These are phyloP conservation scores for Brachypodium distachyon DNA, from an alignment of 202 grass and related monocot genomes.

Conservation along the genomic window DNA sequence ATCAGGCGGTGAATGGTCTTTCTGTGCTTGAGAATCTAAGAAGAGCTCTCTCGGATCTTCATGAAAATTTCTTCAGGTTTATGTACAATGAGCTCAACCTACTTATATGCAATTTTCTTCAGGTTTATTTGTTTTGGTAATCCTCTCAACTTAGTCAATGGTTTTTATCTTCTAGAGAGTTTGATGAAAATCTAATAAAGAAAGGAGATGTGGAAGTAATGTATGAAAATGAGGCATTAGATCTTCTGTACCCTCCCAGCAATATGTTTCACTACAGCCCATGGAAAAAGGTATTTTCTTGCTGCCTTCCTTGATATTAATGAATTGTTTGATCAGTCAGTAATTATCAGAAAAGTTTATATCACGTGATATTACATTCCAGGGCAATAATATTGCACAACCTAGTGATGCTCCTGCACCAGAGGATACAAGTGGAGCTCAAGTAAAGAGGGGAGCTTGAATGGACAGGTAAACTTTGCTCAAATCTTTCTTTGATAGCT, in stretches of 20 bases:
- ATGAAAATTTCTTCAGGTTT: slow-evolving; percentile 5
- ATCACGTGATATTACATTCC: not conserved
- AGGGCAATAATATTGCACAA: not conserved
- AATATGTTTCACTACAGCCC: not conserved
- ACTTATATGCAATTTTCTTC: not conserved
- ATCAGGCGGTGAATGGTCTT: slow-evolving; percentile 35
- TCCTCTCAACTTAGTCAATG: not conserved
- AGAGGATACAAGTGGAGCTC: not conserved
- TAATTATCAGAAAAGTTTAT: not conserved
- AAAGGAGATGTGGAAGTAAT: not conserved
- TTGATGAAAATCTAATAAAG: not conserved
- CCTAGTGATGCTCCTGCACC: not conserved
- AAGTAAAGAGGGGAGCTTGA: not conserved
- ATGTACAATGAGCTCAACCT: too few species aligned
- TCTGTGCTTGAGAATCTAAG: slow-evolving; percentile 42
- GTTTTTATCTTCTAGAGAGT: not conserved
- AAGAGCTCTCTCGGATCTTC: slow-evolving; percentile 40
- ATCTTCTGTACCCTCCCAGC: not conserved
- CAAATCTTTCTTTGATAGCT: not conserved
- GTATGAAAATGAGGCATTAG: not conserved
- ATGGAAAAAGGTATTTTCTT: not conserved
- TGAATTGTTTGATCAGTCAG: not conserved
- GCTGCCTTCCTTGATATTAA: not conserved
- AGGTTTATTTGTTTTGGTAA: not conserved
- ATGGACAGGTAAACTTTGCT: not conserved